A percentile compares a stretch with the other conserved stretches of the same genome.
Conservation (phyloP, 2,329 filamentous ascomycete species). For the Penicillium hesseltinei region DNA sequence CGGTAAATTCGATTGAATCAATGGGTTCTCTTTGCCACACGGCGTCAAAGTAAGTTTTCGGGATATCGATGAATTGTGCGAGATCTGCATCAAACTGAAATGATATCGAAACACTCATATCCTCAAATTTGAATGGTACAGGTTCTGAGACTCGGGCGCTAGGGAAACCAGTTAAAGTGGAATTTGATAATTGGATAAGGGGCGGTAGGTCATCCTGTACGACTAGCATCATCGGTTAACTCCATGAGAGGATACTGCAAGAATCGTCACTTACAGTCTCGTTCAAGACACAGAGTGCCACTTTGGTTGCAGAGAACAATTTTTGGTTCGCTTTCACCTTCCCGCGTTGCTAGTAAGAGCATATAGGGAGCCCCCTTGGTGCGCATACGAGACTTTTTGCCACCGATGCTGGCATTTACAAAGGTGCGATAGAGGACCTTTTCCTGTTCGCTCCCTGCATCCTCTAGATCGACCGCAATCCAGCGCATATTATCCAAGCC, state of each 20-base stretch:
- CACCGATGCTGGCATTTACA: slow-evolving; percentile 34
- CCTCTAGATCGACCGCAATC: slow-evolving; percentile 16
- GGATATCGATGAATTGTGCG: slow-evolving; percentile 31
- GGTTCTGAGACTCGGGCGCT: slow-evolving; percentile 24
- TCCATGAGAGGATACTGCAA: not conserved
- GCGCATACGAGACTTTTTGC: slow-evolving; percentile 31
- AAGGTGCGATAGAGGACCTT: slow-evolving; percentile 31
- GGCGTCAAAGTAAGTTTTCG: slow-evolving; percentile 32
- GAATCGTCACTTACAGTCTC: slow-evolving; percentile 25
- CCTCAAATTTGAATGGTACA: slow-evolving; percentile 27
- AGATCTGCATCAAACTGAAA: slow-evolving; percentile 32
- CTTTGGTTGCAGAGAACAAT: slow-evolving; percentile 35
- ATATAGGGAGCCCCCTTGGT: slow-evolving; percentile 35
- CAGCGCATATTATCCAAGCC: slow-evolving; percentile 28
- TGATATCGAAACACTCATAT: slow-evolving; percentile 25
- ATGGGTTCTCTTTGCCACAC: slow-evolving; percentile 32
- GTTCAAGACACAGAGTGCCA: slow-evolving; percentile 30
- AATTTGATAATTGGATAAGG: slow-evolving; percentile 21
- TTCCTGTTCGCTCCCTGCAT: slow-evolving; percentile 34
- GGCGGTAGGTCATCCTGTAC: slow-evolving; percentile 21
- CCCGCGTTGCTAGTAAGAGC: slow-evolving; percentile 29
- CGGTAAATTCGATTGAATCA: slow-evolving; percentile 29
- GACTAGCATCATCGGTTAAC: slow-evolving; percentile 14
- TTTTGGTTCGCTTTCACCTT: slow-evolving; percentile 35
- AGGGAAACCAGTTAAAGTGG: slow-evolving; percentile 16